Evolutionary conservation across 306 rosid species (phyloP).

Genomic region (Cucumis sativus): DNA sequence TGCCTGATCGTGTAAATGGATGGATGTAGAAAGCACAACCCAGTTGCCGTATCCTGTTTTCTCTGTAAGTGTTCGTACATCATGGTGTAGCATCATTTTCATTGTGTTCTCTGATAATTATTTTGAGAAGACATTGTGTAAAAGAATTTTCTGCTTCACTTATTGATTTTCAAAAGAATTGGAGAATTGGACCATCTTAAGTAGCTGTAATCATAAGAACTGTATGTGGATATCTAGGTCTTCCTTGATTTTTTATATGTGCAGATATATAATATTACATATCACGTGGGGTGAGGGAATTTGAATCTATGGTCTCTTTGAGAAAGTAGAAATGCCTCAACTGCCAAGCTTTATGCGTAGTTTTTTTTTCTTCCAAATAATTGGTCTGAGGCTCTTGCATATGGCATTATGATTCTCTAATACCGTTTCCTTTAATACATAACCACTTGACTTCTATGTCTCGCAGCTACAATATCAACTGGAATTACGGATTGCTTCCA

Average conservation of each 20-base stretch:
- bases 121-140: background rate
- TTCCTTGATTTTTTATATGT: background rate
- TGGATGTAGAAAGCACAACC: background rate
- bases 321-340: background rate
- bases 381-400: background rate
- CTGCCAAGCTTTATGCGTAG: background rate
- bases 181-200: background rate
- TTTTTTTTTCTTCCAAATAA: background rate
- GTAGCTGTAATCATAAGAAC: background rate
- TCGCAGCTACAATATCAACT: conserved; percentile 68
- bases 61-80: background rate
- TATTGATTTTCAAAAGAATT: background rate
- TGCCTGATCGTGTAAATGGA: background rate
- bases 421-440: background rate
- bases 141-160: background rate
- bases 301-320: background rate
- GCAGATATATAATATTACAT: background rate
- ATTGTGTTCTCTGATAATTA: background rate
- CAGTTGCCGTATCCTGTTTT: background rate
- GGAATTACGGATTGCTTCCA: conserved; percentile 97
- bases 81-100: background rate
- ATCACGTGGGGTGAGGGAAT: background rate
- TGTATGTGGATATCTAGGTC: background rate
- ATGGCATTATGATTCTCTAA: background rate
- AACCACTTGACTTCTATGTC: background rate